Conservation (phyloP, 2,329 filamentous ascomycete species). For the Lasiodiplodia gonubiensis region DNA sequence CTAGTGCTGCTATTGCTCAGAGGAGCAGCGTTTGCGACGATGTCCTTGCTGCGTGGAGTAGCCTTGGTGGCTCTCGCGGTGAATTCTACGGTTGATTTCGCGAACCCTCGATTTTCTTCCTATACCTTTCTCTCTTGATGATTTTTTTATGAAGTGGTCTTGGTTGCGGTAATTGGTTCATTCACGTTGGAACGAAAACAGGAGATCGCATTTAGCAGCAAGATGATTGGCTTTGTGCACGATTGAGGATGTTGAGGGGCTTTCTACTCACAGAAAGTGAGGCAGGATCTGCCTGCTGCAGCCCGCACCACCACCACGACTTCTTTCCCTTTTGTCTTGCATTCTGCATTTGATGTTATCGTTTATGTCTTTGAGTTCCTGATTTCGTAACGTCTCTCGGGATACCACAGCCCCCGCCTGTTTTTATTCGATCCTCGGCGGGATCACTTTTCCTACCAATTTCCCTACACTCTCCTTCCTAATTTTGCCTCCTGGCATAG, state of each 20-base stretch:
- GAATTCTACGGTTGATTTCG: neutral
- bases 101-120: neutral
- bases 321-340: neutral
- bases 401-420: constrained; percentile 13
- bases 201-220: neutral
- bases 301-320: neutral
- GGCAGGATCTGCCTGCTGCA: neutral
- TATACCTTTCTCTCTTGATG: neutral
- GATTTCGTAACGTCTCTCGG: constrained; percentile 6
- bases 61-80: constrained; percentile 45
- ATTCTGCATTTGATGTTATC: neutral
- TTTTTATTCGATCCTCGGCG: neutral
- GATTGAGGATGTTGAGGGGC: neutral
- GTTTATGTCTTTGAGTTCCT: neutral
- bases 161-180: neutral
- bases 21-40: constrained; percentile 53
- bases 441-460: neutral
- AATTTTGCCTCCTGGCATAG: neutral
- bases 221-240: neutral
- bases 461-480: neutral
- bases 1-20: constrained; percentile 18
- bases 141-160: constrained; percentile 1
- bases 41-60: constrained; percentile 55
- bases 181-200: constrained; percentile 11
- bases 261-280: neutral